These are phyloP conservation scores for Pythium plurisporium DNA, from an alignment of 352 stramenopile species.

Conservation along the genomic window DNA sequence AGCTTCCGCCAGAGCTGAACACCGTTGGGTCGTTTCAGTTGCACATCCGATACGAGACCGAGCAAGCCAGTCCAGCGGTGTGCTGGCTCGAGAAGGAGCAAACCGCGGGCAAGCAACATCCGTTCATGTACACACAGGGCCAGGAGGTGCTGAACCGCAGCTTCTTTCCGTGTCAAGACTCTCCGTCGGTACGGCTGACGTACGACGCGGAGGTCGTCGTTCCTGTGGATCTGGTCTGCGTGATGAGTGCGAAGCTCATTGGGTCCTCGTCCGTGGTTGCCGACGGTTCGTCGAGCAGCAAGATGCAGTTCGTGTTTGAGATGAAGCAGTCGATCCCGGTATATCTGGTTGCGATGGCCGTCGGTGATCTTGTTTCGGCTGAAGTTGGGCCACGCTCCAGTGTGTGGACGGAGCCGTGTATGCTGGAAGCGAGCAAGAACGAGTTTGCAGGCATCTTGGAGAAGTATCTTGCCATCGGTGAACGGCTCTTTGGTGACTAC, in stretches of 20 bases:
- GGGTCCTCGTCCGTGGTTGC: constrained; percentile 19
- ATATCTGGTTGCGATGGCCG: constrained; percentile 80
- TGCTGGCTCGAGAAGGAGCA: constrained; percentile 84
- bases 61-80: constrained; percentile 58
- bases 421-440: constrained; percentile 63
- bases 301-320: constrained; percentile 59
- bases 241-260: constrained; percentile 74
- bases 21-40: constrained; percentile 31
- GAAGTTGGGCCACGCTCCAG: constrained; percentile 64
- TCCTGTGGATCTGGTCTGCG: constrained; percentile 87
- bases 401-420: constrained; percentile 80
- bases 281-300: not conserved
- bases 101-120: constrained; percentile 68
- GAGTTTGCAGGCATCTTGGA: constrained; percentile 78
- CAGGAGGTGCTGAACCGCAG: constrained; percentile 84
- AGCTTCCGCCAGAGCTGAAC: constrained; percentile 22
- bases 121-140: constrained; percentile 84
- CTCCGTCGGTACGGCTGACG: constrained; percentile 93
- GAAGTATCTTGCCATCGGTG: constrained; percentile 65
- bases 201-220: constrained; percentile 93
- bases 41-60: constrained; percentile 59
- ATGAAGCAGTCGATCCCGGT: constrained; percentile 83
- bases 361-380: constrained; percentile 67
- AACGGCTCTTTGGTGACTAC: constrained; percentile 79
- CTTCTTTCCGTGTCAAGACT: constrained; percentile 91